Base-by-base conservation (phyloP, 352 stramenopile species). In the Plasmopara muralis region DNA sequence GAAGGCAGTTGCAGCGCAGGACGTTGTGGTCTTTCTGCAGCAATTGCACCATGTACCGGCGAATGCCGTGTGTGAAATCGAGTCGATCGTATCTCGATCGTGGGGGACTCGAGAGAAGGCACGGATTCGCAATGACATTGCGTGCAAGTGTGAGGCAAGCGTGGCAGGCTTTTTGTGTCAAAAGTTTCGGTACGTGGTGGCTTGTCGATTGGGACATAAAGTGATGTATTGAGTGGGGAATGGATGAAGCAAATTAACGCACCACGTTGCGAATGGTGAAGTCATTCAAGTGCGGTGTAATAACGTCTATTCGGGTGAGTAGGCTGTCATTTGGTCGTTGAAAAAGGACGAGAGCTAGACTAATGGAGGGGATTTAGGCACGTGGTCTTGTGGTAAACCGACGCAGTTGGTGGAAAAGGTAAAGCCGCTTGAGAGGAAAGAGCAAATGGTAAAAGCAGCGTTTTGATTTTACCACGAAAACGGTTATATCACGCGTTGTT, bases 91-190 rank as follows among this genome's bases (percentile, higher is more conserved):
- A 58, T 52, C 25, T 70, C 60, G 10, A 55, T 52, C 0, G 14
- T 12, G 20, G 43, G 31, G 31, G 16, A 47, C 50, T 2, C 41
- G 60, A 9, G 7, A 41, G 54, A n/a, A 55, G 39, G 10, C 60
- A 47, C 9, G 40, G 42, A 40, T 66, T 50, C 46, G 51, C 46
- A 60, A 55, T 42, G 61, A 66, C 9, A 66, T 75, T 0, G 62
- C 75, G 8, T 48, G 87, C 39, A 66, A 35, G 33, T 87, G 76
- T 39, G 76, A 83, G 10, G 49, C 62, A 5, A 39, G 10, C 0
- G 70, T 89, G n/a, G 66, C 70, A 2, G 64, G 62, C 5, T 86
- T 86, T 57, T 55, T 89, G 2, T 86, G 72, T 54, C 55, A 78
- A 14, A 77, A 76, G 18, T 89, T 89, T 44, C 35, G 57, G 73